phyloP scores from a whole-genome alignment of 805 yeast genomes.

The Lachancea nothofagi region DNA sequence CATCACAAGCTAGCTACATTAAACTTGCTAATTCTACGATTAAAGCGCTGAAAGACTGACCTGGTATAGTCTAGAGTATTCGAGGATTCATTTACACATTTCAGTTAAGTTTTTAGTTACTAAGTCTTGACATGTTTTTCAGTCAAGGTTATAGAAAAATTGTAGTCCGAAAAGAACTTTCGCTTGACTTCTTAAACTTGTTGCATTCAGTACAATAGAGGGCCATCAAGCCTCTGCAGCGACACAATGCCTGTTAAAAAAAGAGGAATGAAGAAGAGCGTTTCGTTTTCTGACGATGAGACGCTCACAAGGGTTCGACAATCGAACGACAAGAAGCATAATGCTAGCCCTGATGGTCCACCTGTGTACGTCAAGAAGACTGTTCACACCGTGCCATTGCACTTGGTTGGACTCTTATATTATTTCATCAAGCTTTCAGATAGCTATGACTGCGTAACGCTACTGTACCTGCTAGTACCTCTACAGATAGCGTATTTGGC shows the following conservation, averaged over 20 bases:
- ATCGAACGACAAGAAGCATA: conserved; percentile 18
- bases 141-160: too few relatives aligned
- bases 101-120: too few relatives aligned
- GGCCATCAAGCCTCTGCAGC: too few relatives aligned
- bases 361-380: conserved; percentile 33
- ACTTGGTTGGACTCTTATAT: conserved; percentile 30
- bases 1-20: too few relatives aligned
- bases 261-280: conserved; percentile 24
- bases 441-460: conserved; percentile 22
- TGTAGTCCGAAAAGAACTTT: too few relatives aligned
- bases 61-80: too few relatives aligned
- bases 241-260: conserved; percentile 25
- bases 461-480: conserved; percentile 29
- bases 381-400: conserved; percentile 28
- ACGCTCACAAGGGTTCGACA: conserved; percentile 20
- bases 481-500: conserved; percentile 35
- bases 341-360: conserved; percentile 25
- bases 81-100: too few relatives aligned
- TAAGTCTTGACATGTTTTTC: too few relatives aligned
- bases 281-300: conserved; percentile 33
- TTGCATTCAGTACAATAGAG: too few relatives aligned
- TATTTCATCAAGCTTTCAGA: conserved; percentile 30
- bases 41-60: too few relatives aligned
- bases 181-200: too few relatives aligned
- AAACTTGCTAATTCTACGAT: too few relatives aligned